Evolutionary conservation across 441 rosid species (phyloP).

Genomic region (Iberis amara): DNA sequence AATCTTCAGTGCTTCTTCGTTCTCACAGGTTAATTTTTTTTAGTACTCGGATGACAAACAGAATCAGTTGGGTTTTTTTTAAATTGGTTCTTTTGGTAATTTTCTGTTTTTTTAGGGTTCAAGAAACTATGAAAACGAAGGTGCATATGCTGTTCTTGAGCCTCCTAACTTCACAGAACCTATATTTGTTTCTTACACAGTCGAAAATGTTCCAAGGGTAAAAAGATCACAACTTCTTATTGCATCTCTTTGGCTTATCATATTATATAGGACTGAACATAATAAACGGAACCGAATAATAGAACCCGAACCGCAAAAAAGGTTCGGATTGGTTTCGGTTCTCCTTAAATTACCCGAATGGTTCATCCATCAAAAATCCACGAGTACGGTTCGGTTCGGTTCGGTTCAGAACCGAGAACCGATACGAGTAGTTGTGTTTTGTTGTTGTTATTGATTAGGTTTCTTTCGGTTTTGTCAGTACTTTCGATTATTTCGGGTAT

Average conservation of each 20-base stretch:
- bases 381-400: too few species aligned
- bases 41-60: neutral
- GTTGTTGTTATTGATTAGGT: too few species aligned
- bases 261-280: too few species aligned
- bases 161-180: constrained; percentile 37
- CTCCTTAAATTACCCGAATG: too few species aligned
- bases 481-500: too few species aligned
- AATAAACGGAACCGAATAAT: too few species aligned
- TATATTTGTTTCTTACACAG: constrained; percentile 33
- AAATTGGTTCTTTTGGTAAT: constrained; percentile 3
- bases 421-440: too few species aligned
- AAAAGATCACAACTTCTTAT: neutral
- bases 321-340: too few species aligned
- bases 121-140: constrained; percentile 35
- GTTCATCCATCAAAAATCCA: too few species aligned
- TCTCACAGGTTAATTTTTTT: constrained; percentile 30
- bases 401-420: too few species aligned
- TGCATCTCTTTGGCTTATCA: neutral
- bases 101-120: constrained; percentile 24
- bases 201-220: constrained; percentile 34
- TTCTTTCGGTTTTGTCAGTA: too few species aligned
- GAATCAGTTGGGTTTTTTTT: neutral
- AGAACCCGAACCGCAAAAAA: too few species aligned
- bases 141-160: constrained; percentile 39
- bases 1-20: constrained; percentile 34